Conservation (phyloP, 2,329 filamentous ascomycete genomes). For the Rosellinia necatrix region DNA sequence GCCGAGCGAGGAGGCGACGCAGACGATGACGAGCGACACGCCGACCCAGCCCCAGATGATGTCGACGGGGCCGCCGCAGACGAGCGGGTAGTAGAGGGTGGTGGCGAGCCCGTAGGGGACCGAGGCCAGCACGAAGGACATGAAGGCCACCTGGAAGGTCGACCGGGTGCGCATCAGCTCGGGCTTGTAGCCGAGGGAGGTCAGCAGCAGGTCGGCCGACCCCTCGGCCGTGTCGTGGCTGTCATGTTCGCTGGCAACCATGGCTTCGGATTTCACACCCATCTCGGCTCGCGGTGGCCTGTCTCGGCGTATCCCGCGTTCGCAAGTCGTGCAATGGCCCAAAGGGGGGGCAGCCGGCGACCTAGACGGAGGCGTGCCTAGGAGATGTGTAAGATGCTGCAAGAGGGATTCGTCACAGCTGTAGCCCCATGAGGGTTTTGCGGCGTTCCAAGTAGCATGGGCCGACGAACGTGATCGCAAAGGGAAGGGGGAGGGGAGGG, state of each 20-base stretch:
- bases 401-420: constrained; percentile 5
- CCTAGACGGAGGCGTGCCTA: not conserved
- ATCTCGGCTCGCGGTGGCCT: constrained; percentile 21
- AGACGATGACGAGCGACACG: constrained; percentile 72
- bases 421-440: constrained; percentile 17
- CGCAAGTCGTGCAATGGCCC: not conserved
- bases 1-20: constrained; percentile 71
- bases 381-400: not conserved
- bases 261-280: constrained; percentile 25
- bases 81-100: constrained; percentile 69
- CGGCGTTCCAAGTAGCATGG: no score
- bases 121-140: constrained; percentile 76
- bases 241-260: constrained; percentile 22
- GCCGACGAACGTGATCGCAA: no score
- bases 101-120: constrained; percentile 76
- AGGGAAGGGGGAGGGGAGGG: not conserved
- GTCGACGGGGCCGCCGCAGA: constrained; percentile 68
- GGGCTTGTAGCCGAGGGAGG: constrained; percentile 68
- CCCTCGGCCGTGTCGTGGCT: constrained; percentile 42
- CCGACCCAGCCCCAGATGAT: constrained; percentile 75
- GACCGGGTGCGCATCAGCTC: constrained; percentile 68
- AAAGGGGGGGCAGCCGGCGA: not conserved
- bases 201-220: constrained; percentile 65
- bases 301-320: not conserved
- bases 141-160: constrained; percentile 72